Evolutionary conservation across 495 filamentous ascomycete species (phyloP), one percentile per base, ranked within the genome.

Genomic region (Hypoxylon crocopeplum): DNA sequence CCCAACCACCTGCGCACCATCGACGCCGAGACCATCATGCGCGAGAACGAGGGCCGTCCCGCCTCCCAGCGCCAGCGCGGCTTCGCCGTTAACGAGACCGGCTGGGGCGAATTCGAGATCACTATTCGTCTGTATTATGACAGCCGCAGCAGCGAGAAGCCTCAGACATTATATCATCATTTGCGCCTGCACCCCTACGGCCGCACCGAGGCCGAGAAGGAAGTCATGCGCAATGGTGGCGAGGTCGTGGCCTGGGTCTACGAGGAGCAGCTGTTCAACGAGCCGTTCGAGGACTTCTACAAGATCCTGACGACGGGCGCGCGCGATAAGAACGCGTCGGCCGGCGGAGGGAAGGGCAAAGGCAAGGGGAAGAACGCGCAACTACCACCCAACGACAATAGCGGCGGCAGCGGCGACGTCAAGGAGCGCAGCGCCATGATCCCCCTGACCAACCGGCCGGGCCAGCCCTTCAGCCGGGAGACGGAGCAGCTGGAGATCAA

Each of bases 21-120:
- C 62, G 81, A 82, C 67, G 82, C 88, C 38, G 74, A 76, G 71
- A 92, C 77, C 80, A 90, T 72, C 38, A 33, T 37, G 0, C 62
- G 63, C 29, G 68, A 68, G 41, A 66, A 65, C 21, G 68, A 70
- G 32, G 80, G 84, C 38, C 85, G 85, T 21, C 88, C 93, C 10
- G 16, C 27, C 12, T 33, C 62, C 2, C 66, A 66, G 58, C 60
- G 64, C 4, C 56, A 57, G 15, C 51, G 51, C 12, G 54, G 45
- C 21, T 98, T 96, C 72, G 83, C 89, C 70, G 88, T 98, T 37
- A 81, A 81, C 45, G 94, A 97, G 74, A 96, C 93, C 0, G 94
- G 94, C 30, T 98, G 93, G 91, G 94, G 94, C 63, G 94, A 97
- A 77, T 98, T 98, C 77, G 89, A 94, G 67, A 93, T 98, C 59